Conservation (phyloP, 2,329 filamentous ascomycete species). For the Fusarium subtropicale region DNA sequence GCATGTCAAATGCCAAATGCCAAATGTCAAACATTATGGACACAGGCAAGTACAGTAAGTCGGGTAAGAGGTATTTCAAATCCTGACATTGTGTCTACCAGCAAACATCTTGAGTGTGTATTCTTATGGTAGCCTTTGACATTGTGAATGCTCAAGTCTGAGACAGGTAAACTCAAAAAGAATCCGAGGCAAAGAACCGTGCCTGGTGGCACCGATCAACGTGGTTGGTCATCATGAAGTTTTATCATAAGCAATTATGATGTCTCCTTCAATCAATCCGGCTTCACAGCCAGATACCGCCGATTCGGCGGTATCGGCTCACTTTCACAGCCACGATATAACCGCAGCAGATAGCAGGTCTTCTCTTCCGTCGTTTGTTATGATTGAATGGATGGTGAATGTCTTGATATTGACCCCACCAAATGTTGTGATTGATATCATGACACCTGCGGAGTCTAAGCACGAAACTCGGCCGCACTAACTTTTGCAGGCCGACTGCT, state of each 20-base stretch:
- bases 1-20: not conserved
- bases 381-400: constrained; percentile 12
- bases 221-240: constrained; percentile 21
- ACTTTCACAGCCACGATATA: not conserved
- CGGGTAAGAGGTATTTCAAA: not conserved
- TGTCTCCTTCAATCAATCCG: not conserved
- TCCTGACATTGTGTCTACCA: not conserved
- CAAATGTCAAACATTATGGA: too few species aligned
- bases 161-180: not conserved
- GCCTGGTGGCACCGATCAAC: constrained; percentile 7
- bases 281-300: not conserved
- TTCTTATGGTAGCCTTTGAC: not conserved
- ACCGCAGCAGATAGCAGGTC: not conserved
- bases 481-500: not conserved
- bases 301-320: not conserved
- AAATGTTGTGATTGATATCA: constrained; percentile 26
- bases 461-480: constrained; percentile 5
- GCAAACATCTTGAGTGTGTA: not conserved
- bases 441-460: constrained; percentile 20
- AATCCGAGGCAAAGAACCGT: constrained; percentile 23
- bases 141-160: not conserved
- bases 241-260: not conserved
- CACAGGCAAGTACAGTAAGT: not conserved
- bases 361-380: constrained; percentile 13
- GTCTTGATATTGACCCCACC: constrained; percentile 32